Evolutionary conservation across 139 green algal genomes (phyloP).

Genomic region (Choricystis sp.): DNA sequence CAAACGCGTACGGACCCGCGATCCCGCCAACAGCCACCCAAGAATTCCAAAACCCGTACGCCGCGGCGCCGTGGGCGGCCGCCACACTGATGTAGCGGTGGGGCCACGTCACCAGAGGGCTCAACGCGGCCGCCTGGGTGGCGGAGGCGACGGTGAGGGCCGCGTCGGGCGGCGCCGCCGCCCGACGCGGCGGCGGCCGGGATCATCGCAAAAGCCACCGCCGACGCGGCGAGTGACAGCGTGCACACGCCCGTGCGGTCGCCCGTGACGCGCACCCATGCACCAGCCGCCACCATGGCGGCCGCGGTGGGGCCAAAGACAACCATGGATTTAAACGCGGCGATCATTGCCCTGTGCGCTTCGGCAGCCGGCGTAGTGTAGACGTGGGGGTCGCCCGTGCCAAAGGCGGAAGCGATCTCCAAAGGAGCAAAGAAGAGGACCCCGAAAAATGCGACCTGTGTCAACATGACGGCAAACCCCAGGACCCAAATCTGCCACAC

Average conservation of each 20-base stretch:
- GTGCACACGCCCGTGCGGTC: neutral
- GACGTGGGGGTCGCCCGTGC: neutral
- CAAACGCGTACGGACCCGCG: neutral
- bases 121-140: neutral
- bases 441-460: too few relatives aligned
- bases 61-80: neutral
- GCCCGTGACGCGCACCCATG: neutral
- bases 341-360: neutral
- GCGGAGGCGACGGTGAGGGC: neutral
- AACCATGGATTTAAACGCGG: neutral
- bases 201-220: neutral
- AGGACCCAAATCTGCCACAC: too few relatives aligned
- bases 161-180: too few relatives aligned
- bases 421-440: conserved; percentile 3
- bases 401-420: neutral
- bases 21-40: neutral
- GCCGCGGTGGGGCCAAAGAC: neutral
- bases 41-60: neutral
- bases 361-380: too few relatives aligned
- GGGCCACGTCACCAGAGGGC: neutral
- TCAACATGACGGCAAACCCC: too few relatives aligned
- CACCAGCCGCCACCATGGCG: neutral
- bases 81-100: neutral
- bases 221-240: neutral
- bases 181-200: too few relatives aligned